Conservation (phyloP, 2,329 filamentous ascomycete species). For the Calonectria naviculata region DNA sequence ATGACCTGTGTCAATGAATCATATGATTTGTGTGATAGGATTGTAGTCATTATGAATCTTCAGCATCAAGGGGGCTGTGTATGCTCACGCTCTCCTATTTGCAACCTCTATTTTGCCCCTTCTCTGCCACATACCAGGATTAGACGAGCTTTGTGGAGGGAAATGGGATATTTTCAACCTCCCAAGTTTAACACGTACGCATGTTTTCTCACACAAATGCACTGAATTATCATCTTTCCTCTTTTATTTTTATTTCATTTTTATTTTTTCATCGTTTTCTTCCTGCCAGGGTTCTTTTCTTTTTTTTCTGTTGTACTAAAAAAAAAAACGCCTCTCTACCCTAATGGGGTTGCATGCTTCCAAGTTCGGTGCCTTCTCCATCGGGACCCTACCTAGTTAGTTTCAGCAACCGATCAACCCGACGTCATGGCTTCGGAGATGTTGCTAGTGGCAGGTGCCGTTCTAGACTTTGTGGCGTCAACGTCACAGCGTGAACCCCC, state of each 20-base stretch:
- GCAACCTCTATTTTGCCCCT: neutral
- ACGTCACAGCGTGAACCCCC: neutral
- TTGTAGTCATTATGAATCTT: neutral
- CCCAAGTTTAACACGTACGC: neutral
- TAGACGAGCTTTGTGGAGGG: neutral
- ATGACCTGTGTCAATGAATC: constrained; percentile 2
- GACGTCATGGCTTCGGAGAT: constrained; percentile 12
- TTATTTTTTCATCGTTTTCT: neutral
- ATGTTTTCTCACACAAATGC: neutral
- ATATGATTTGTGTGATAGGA: neutral
- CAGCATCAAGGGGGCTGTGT: neutral
- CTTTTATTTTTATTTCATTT: neutral
- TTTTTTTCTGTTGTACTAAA: neutral
- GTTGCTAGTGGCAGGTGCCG: neutral
- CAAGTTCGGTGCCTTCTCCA: constrained; percentile 4
- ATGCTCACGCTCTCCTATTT: neutral
- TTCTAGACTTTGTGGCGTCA: neutral
- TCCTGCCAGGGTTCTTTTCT: neutral
- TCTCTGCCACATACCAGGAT: neutral
- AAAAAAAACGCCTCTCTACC: neutral
- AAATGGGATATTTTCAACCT: neutral
- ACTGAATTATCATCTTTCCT: too few relatives aligned
- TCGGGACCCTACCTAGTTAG: neutral
- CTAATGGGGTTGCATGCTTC: neutral
- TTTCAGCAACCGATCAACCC: constrained; percentile 6